These are phyloP conservation scores for Botryobasidium botryosum DNA, from an alignment of 768 basidiomycete species.

Conservation along the genomic window DNA sequence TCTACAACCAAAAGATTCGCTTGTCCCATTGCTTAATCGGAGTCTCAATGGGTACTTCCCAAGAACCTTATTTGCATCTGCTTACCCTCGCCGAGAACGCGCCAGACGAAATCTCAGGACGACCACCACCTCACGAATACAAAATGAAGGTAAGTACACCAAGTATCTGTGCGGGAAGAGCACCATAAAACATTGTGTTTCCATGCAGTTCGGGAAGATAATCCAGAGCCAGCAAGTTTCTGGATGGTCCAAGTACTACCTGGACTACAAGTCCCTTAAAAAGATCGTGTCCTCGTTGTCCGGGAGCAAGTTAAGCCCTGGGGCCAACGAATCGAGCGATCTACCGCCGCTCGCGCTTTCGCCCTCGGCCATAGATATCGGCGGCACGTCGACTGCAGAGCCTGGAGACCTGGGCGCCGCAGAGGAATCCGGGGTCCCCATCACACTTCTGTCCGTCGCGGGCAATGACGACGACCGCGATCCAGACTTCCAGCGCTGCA, in stretches of 20 bases:
- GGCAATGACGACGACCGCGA: slow-evolving; percentile 57
- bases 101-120: too few relatives aligned
- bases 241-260: slow-evolving; percentile 89
- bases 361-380: neutral
- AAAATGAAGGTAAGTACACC: too few relatives aligned
- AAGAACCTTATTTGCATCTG: too few relatives aligned
- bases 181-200: too few relatives aligned
- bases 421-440: neutral
- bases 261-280: slow-evolving; percentile 97
- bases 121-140: too few relatives aligned
- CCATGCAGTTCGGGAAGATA: slow-evolving; percentile 81
- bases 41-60: too few relatives aligned
- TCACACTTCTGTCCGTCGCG: slow-evolving; percentile 28
- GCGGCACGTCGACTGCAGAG: neutral
- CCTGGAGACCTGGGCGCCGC: slow-evolving; percentile 3
- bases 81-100: too few relatives aligned
- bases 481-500: slow-evolving; percentile 82
- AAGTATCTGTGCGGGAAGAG: too few relatives aligned
- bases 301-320: too few relatives aligned
- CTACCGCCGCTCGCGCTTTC: neutral
- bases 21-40: too few relatives aligned
- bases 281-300: too few relatives aligned
- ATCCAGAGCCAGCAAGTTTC: slow-evolving; percentile 93
- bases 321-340: slow-evolving; percentile 20
- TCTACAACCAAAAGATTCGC: too few relatives aligned